A percentile compares a stretch with the other conserved stretches of the same genome.
phyloP scores from a whole-genome alignment of 208 protist genomes.

The Leishmania aethiopica region DNA sequence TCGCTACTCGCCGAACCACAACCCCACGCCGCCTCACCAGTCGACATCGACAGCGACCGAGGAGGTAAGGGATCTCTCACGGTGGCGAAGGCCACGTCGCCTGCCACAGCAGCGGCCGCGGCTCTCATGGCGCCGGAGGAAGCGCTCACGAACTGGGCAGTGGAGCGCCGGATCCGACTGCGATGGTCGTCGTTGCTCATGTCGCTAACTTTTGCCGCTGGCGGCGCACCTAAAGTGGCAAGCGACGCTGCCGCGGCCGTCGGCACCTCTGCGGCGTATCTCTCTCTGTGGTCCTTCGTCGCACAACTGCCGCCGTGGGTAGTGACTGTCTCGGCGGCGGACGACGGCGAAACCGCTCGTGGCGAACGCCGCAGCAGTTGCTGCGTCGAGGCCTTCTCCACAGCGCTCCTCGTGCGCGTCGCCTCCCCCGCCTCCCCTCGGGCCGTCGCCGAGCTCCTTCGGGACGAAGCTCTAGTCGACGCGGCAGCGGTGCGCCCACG shows the following conservation, averaged over 20 bases:
- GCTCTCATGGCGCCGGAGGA: background rate
- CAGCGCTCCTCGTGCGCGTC: slow-evolving; percentile 30
- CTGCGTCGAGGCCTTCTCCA: slow-evolving; percentile 24
- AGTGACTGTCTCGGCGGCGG: slow-evolving; percentile 18
- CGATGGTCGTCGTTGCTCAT: slow-evolving; percentile 30
- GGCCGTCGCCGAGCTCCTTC: slow-evolving; percentile 20
- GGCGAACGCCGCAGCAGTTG: slow-evolving; percentile 8
- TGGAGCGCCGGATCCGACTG: slow-evolving; percentile 32
- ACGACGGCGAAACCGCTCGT: slow-evolving; percentile 1
- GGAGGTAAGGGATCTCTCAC: background rate
- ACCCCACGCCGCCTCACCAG: background rate
- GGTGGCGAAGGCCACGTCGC: background rate
- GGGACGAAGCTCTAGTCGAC: slow-evolving; percentile 23
- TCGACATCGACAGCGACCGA: background rate
- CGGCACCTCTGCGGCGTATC: slow-evolving; percentile 8
- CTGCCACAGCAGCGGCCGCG: background rate
- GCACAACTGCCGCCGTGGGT: slow-evolving; percentile 34
- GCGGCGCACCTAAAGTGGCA: background rate
- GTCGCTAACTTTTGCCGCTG: background rate
- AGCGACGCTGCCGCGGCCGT: background rate
- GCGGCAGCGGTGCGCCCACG: slow-evolving; percentile 17
- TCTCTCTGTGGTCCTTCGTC: slow-evolving; percentile 36
- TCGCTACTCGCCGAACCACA: background rate
- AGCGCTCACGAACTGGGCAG: slow-evolving; percentile 3
- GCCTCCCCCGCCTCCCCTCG: slow-evolving; percentile 18